phyloP scores from a whole-genome alignment of 2,329 filamentous ascomycete species.

The Beauveria sp. region DNA sequence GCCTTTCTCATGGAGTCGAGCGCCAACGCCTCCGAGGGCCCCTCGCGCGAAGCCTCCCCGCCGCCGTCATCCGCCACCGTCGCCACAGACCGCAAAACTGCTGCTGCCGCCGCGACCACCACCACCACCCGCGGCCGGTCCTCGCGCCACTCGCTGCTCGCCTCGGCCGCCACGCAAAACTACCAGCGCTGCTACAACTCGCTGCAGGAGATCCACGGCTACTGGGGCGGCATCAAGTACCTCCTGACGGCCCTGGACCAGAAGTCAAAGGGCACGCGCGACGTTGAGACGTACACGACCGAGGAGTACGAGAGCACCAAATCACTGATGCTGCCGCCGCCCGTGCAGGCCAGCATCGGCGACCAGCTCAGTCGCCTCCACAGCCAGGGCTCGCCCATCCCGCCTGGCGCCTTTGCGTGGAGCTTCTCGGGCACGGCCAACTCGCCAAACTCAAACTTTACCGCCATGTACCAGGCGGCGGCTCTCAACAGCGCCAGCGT shows the following conservation, averaged over 20 bases:
- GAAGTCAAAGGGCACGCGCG: constrained; percentile 78
- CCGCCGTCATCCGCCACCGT: constrained; percentile 17
- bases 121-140: constrained; percentile 25
- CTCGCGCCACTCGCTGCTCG: constrained; percentile 66
- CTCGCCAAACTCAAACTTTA: constrained; percentile 75
- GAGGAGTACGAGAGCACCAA: constrained; percentile 75
- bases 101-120: not conserved
- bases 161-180: constrained; percentile 76
- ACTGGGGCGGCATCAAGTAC: constrained; percentile 83
- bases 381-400: constrained; percentile 42
- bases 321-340: constrained; percentile 29
- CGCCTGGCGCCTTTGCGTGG: constrained; percentile 59
- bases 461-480: constrained; percentile 62
- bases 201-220: constrained; percentile 69
- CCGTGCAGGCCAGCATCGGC: constrained; percentile 29
- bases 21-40: constrained; percentile 57
- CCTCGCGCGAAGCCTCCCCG: constrained; percentile 47
- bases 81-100: constrained; percentile 10
- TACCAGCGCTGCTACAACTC: constrained; percentile 84
- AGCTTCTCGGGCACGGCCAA: constrained; percentile 85
- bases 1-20: constrained; percentile 81
- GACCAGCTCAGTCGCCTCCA: constrained; percentile 38
- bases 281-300: constrained; percentile 58
- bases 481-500: not conserved
- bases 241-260: constrained; percentile 82